phyloP scores from a whole-genome alignment of 2,329 filamentous ascomycete genomes.

The Fusarium sp. region DNA sequence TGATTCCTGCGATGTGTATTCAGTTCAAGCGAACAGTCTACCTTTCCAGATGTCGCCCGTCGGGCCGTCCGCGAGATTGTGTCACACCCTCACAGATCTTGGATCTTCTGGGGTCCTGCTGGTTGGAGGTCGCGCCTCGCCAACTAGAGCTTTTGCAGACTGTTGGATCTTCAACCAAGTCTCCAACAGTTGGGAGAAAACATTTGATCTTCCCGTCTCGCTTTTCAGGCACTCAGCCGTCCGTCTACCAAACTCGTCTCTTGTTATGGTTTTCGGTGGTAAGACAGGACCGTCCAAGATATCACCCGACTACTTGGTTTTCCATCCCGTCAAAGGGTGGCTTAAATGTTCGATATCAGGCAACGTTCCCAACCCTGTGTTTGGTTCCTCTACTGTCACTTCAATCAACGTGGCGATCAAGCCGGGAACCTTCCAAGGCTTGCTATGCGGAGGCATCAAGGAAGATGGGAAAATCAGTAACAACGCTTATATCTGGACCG shows the following conservation, averaged over 20 bases:
- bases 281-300: conserved; percentile 63
- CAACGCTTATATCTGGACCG: conserved; percentile 74
- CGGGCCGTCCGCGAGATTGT: conserved; percentile 67
- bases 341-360: conserved; percentile 55
- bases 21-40: conserved; percentile 25
- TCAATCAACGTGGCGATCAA: conserved; percentile 31
- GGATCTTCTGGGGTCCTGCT: conserved; percentile 71
- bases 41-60: conserved; percentile 45
- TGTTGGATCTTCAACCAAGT: conserved; percentile 78
- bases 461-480: conserved; percentile 71
- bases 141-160: conserved; percentile 74
- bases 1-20: conserved; percentile 65
- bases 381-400: conserved; percentile 58
- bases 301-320: conserved; percentile 67
- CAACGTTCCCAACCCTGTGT: conserved; percentile 52
- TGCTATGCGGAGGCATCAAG: conserved; percentile 79
- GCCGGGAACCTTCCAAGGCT: conserved; percentile 62
- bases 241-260: conserved; percentile 60
- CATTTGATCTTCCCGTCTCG: conserved; percentile 74
- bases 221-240: conserved; percentile 81
- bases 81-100: conserved; percentile 80
- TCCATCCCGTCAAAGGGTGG: conserved; percentile 62
- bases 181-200: conserved; percentile 69
- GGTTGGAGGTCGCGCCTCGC: conserved; percentile 83
- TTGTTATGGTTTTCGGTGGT: conserved; percentile 72